Conservation (phyloP, 495 filamentous ascomycete genomes). For the Neurospora sp. region DNA sequence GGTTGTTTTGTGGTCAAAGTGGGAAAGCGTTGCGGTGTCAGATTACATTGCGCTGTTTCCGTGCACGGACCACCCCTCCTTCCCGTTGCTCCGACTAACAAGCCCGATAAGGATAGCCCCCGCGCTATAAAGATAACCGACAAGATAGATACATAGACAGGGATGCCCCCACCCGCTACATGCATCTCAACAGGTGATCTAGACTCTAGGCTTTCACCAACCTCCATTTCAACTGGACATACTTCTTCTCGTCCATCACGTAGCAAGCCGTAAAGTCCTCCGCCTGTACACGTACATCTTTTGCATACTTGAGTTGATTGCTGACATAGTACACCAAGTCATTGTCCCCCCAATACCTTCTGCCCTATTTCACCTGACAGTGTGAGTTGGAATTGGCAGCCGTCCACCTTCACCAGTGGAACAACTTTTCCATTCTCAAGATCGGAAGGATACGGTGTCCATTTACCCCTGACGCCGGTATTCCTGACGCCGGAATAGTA, state of each 20-base stretch:
- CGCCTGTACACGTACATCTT: background rate
- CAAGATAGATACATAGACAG: background rate
- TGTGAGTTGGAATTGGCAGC: background rate
- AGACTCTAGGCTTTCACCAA: background rate
- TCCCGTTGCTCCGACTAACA: background rate
- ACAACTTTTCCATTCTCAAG: background rate
- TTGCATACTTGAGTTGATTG: background rate
- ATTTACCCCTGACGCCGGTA: slow-evolving; percentile 7
- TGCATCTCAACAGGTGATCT: background rate
- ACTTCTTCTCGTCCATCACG: background rate
- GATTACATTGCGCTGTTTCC: background rate
- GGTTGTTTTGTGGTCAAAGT: background rate
- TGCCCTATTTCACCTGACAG: background rate
- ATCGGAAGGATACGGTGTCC: background rate
- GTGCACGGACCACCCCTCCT: background rate
- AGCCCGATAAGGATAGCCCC: background rate
- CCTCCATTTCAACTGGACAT: background rate
- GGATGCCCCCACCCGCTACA: background rate
- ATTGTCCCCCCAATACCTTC: background rate
- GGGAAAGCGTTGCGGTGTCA: no score
- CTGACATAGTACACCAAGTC: background rate
- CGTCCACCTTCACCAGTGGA: background rate
- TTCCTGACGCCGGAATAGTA: slow-evolving; percentile 15
- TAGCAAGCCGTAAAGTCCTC: background rate
- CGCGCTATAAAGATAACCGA: background rate